Evolutionary conservation across 257 asterid species (phyloP).

Genomic region (Ajuga chamaepitys): DNA sequence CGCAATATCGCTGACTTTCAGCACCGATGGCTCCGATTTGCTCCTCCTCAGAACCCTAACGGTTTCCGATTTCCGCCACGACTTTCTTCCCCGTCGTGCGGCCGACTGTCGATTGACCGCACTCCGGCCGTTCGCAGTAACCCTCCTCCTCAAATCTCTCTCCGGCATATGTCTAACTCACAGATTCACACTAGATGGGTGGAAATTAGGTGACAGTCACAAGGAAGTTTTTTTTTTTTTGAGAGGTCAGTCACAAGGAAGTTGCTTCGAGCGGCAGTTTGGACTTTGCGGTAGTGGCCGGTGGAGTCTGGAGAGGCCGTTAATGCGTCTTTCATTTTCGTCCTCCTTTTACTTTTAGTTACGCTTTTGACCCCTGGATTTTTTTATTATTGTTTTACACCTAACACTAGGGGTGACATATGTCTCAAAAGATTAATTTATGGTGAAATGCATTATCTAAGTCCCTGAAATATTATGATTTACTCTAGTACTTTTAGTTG

Average conservation of each 20-base stretch:
- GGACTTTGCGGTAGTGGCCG: background rate
- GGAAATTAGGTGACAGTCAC: background rate
- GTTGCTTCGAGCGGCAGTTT: constrained; percentile 12
- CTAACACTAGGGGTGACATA: too few species aligned
- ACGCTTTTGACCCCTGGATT: too few species aligned
- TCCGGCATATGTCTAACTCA: constrained; percentile 30
- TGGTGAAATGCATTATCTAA: too few species aligned
- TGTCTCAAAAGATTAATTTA: too few species aligned
- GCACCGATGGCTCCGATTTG: constrained; percentile 46
- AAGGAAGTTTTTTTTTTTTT: too few species aligned
- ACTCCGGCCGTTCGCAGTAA: constrained; percentile 32
- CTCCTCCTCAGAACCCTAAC: constrained; percentile 29
- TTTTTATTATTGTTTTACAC: too few species aligned
- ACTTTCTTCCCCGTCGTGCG: constrained; percentile 13
- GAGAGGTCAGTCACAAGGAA: background rate
- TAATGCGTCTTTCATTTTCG: background rate
- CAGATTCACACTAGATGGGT: background rate
- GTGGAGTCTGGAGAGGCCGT: background rate
- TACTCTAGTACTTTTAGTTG: too few species aligned
- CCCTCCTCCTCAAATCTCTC: constrained; percentile 26
- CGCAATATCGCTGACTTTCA: constrained; percentile 2
- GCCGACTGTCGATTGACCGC: constrained; percentile 15
- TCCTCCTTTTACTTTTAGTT: too few species aligned
- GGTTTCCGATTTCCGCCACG: constrained; percentile 14
- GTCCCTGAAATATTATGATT: too few species aligned